phyloP scores from a whole-genome alignment of 208 protist genomes.

The Leishmania guyanensis region DNA sequence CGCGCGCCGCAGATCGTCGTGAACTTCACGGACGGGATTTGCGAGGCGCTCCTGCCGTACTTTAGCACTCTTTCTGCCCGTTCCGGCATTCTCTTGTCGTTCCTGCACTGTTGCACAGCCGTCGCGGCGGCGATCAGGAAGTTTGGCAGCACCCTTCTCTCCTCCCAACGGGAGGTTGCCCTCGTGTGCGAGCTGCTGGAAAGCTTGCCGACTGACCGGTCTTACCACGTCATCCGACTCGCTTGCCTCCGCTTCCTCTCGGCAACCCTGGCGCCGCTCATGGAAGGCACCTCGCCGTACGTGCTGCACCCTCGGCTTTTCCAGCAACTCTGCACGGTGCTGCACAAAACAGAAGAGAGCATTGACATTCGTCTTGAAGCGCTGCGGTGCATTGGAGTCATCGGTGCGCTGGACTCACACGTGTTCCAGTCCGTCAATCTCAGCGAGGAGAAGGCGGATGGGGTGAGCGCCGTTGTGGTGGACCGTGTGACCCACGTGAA shows the following conservation, averaged over 20 bases:
- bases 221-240: slow-evolving; percentile 57
- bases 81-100: slow-evolving; percentile 57
- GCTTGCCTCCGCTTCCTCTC: slow-evolving; percentile 77
- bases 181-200: slow-evolving; percentile 69
- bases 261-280: slow-evolving; percentile 62
- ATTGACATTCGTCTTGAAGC: slow-evolving; percentile 79
- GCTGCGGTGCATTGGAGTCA: slow-evolving; percentile 71
- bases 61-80: slow-evolving; percentile 47
- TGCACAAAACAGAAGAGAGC: slow-evolving; percentile 71
- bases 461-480: slow-evolving; percentile 31
- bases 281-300: slow-evolving; percentile 72
- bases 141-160: slow-evolving; percentile 48
- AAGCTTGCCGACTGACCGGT: slow-evolving; percentile 50
- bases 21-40: slow-evolving; percentile 73
- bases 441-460: slow-evolving; percentile 34
- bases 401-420: slow-evolving; percentile 81
- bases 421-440: slow-evolving; percentile 67
- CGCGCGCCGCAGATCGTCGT: slow-evolving; percentile 83
- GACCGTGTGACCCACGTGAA: slow-evolving; percentile 59
- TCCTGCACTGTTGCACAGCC: slow-evolving; percentile 77
- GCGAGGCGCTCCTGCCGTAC: slow-evolving; percentile 54
- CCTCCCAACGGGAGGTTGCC: slow-evolving; percentile 64
- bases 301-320: slow-evolving; percentile 75
- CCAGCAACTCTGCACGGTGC: slow-evolving; percentile 55
- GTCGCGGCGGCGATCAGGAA: slow-evolving; percentile 60